These are phyloP conservation scores for Phylloboletellus chloephorus DNA, from an alignment of 1,284 basidiomycete genomes.

Conservation along the genomic window DNA sequence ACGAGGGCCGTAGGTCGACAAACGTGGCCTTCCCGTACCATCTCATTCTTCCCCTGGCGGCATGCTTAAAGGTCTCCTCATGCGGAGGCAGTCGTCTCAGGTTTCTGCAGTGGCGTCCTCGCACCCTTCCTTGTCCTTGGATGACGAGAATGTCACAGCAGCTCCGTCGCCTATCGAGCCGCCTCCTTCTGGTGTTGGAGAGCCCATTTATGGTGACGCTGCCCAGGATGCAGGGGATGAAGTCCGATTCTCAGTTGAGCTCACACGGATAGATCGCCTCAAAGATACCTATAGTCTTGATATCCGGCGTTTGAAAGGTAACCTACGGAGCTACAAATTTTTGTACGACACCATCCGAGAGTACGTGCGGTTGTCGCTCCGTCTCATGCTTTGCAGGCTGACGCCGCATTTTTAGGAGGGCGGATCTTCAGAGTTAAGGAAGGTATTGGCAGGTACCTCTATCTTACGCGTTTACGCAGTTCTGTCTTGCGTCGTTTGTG, in stretches of 20 bases:
- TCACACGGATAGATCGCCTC: slow-evolving; percentile 82
- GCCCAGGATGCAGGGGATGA: slow-evolving; percentile 84
- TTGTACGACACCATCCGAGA: slow-evolving; percentile 85
- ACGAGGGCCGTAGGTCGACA: slow-evolving; percentile 58
- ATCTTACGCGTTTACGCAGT: slow-evolving; percentile 6
- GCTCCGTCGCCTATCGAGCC: slow-evolving; percentile 26
- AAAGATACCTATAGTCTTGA: slow-evolving; percentile 86
- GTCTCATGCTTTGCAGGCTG: slow-evolving; percentile 12
- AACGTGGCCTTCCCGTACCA: slow-evolving; percentile 75
- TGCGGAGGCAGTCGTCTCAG: slow-evolving; percentile 84
- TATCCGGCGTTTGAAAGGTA: slow-evolving; percentile 88
- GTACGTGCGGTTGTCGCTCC: slow-evolving; percentile 46
- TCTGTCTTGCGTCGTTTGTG: slow-evolving; percentile 1
- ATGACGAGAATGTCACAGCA: slow-evolving; percentile 34
- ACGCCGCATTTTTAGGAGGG: slow-evolving; percentile 33
- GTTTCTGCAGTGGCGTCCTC: slow-evolving; percentile 41
- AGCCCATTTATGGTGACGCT: slow-evolving; percentile 73
- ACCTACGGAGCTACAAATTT: slow-evolving; percentile 89
- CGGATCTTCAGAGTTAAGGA: slow-evolving; percentile 40
- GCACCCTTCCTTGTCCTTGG: slow-evolving; percentile 35
- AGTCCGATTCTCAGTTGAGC: slow-evolving; percentile 88
- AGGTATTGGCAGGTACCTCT: slow-evolving; percentile 25
- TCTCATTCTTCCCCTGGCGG: slow-evolving; percentile 66
- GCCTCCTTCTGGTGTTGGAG: slow-evolving; percentile 33
- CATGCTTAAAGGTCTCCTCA: slow-evolving; percentile 79